A percentile compares a stretch with the other conserved stretches of the same genome.
These are phyloP conservation scores for Fusarium anguioides DNA, from an alignment of 2,329 filamentous ascomycete species.

Conservation along the genomic window DNA sequence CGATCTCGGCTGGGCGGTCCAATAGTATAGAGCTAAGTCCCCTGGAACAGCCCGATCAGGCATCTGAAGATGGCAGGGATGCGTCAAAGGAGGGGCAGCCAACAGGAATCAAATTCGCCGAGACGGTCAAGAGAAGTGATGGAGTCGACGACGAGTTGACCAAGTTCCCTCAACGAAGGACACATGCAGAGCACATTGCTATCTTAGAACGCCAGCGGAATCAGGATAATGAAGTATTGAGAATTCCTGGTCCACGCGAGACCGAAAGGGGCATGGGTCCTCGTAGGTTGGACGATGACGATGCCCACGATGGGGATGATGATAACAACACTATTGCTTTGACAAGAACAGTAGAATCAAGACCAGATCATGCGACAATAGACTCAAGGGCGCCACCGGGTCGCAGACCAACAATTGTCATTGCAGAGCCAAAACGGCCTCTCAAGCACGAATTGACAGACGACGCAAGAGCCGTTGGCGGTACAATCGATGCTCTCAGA, in stretches of 20 bases:
- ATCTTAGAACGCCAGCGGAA: constrained; percentile 88
- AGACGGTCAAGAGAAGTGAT: constrained; percentile 71
- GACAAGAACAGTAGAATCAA: constrained; percentile 45
- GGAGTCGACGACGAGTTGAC: constrained; percentile 61
- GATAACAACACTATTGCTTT: constrained; percentile 49
- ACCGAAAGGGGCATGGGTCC: constrained; percentile 85
- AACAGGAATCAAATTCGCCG: constrained; percentile 72
- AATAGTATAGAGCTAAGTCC: constrained; percentile 43
- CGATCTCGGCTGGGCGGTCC: constrained; percentile 45
- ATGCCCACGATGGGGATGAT: constrained; percentile 52
- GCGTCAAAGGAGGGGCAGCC: constrained; percentile 18
- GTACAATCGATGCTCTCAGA: constrained; percentile 55
- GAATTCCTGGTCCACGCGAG: constrained; percentile 92
- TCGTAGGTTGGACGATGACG: constrained; percentile 58
- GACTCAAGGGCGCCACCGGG: constrained; percentile 46
- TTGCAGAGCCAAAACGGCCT: constrained; percentile 68
- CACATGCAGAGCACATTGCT: constrained; percentile 83
- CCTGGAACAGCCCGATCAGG: constrained; percentile 35
- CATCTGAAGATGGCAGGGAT: constrained; percentile 21
- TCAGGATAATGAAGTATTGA: constrained; percentile 77
- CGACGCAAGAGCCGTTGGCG: constrained; percentile 55
- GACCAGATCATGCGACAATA: constrained; percentile 34
- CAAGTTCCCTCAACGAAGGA: constrained; percentile 57
- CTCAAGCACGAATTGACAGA: constrained; percentile 54
- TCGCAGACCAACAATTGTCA: constrained; percentile 70